These are phyloP conservation scores for Wickerhamomyces strasburgensis DNA, from an alignment of 805 yeast species.

Conservation along the genomic window DNA sequence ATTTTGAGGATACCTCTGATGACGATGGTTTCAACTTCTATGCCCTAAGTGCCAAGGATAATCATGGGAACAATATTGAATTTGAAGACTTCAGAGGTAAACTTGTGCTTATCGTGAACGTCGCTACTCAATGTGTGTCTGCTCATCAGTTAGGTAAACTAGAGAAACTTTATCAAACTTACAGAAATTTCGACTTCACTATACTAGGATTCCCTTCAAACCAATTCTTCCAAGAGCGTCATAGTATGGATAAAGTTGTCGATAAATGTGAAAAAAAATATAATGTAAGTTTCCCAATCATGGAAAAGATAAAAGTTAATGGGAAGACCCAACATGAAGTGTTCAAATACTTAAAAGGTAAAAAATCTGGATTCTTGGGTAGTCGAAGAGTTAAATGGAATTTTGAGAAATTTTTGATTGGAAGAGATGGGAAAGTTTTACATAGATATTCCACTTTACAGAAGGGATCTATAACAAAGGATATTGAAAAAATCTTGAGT, in stretches of 20 bases:
- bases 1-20: not conserved
- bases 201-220: conserved; percentile 88
- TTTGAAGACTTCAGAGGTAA: conserved; percentile 66
- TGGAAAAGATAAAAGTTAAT: conserved; percentile 75
- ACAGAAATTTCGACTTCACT: conserved; percentile 56
- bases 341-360: conserved; percentile 61
- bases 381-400: conserved; percentile 67
- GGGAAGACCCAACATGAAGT: conserved; percentile 69
- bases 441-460: conserved; percentile 51
- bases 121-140: conserved; percentile 80
- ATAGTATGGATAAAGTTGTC: conserved; percentile 64
- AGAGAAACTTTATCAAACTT: conserved; percentile 62
- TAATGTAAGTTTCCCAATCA: conserved; percentile 78
- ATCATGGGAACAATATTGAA: conserved; percentile 51
- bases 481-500: not conserved
- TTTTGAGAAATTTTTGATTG: conserved; percentile 64
- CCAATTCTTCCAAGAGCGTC: conserved; percentile 80
- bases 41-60: conserved; percentile 56
- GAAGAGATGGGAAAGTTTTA: conserved; percentile 50
- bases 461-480: conserved; percentile 16
- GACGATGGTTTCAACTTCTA: conserved; percentile 44
- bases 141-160: conserved; percentile 74
- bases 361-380: conserved; percentile 53
- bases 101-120: conserved; percentile 79
- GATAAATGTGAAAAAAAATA: conserved; percentile 69